A percentile compares a stretch with the other conserved stretches of the same genome.
These are phyloP conservation scores for Puccinia horiana DNA, from an alignment of 1,284 basidiomycete species.

Conservation along the genomic window DNA sequence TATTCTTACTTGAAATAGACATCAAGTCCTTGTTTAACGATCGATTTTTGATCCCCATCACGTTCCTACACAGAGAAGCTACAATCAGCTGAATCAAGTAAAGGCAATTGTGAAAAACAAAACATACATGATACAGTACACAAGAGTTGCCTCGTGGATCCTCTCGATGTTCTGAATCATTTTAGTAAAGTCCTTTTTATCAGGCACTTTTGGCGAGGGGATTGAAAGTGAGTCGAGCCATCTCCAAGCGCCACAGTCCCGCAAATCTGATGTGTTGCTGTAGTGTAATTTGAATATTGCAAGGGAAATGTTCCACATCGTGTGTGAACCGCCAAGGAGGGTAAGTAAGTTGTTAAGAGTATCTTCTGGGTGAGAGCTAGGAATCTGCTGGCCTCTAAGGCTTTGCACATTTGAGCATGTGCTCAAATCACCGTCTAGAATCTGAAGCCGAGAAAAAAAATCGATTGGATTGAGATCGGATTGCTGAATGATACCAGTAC, in stretches of 20 bases:
- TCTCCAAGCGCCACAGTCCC: background rate
- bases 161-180: background rate
- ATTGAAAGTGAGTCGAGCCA: background rate
- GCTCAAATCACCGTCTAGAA: conserved; percentile 2
- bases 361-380: background rate
- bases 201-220: background rate
- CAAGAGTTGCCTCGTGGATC: background rate
- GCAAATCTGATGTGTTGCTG: background rate
- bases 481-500: background rate
- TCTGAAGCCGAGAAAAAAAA: background rate
- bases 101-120: background rate
- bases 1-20: too few relatives aligned
- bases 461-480: background rate
- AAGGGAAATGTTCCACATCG: background rate
- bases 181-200: too few relatives aligned
- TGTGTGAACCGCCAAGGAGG: background rate
- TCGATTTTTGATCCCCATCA: too few relatives aligned
- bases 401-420: too few relatives aligned
- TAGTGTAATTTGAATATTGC: background rate
- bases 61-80: background rate
- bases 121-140: conserved; percentile 1
- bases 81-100: background rate
- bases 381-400: background rate
- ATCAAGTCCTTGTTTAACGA: too few relatives aligned
- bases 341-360: background rate